phyloP scores from a whole-genome alignment of 805 yeast genomes.

The Ogataea trehalophila region DNA sequence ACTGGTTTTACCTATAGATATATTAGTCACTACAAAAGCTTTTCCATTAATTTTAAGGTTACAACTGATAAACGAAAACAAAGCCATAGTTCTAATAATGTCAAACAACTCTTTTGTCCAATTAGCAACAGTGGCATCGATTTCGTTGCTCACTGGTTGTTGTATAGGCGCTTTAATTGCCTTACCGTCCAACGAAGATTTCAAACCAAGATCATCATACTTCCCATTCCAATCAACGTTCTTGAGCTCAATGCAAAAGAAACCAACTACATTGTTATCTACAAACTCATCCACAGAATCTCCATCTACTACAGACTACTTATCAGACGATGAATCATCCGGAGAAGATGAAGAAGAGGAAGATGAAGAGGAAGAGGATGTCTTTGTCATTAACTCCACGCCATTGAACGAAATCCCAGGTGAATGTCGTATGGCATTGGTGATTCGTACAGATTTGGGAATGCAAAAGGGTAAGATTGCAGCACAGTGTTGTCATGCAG shows the following conservation, averaged over 20 bases:
- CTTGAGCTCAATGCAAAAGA: not conserved
- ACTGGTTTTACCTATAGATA: too few relatives aligned
- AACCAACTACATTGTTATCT: not conserved
- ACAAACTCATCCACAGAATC: conserved; percentile 7
- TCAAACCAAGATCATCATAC: conserved; percentile 2
- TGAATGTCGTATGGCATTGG: conserved; percentile 80
- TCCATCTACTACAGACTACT: conserved; percentile 21
- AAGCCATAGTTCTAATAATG: not conserved
- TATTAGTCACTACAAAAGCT: too few relatives aligned
- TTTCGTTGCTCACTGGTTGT: conserved; percentile 28
- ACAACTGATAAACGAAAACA: too few relatives aligned
- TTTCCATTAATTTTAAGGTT: too few relatives aligned
- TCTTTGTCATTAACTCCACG: conserved; percentile 53
- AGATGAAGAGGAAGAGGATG: conserved; percentile 34
- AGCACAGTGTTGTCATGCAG: conserved; percentile 98
- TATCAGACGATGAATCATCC: conserved; percentile 18
- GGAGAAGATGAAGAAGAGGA: conserved; percentile 29
- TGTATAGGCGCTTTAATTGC: conserved; percentile 25
- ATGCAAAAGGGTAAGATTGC: conserved; percentile 97
- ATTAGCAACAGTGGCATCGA: conserved; percentile 17
- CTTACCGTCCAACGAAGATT: conserved; percentile 8
- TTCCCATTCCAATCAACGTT: conserved; percentile 11
- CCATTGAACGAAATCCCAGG: conserved; percentile 66
- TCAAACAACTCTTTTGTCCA: conserved; percentile 8
- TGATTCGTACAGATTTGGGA: conserved; percentile 80